Percentiles rank a stretch among this genome's conserved stretches.
These are phyloP conservation scores for Claviceps monticola DNA, from an alignment of 2,329 filamentous ascomycete genomes.

Conservation along the genomic window DNA sequence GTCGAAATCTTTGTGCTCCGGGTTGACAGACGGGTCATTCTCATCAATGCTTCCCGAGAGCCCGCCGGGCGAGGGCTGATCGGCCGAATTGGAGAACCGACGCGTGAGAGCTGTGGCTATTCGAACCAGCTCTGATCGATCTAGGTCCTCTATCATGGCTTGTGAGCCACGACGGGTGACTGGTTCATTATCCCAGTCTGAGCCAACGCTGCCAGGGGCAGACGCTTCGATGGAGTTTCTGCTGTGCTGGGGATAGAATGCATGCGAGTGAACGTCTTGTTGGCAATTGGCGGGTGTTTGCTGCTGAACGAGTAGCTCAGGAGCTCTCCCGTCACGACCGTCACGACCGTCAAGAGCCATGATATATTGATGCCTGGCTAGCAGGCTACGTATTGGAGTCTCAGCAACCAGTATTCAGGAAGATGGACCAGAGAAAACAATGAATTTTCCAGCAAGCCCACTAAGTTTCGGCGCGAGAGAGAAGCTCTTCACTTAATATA, in stretches of 20 bases:
- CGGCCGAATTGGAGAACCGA: constrained; percentile 15
- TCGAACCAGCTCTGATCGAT: constrained; percentile 23
- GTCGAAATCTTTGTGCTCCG: constrained; percentile 26
- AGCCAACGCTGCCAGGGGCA: background rate
- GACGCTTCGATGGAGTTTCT: background rate
- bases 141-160: constrained; percentile 17
- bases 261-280: background rate
- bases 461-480: too few species aligned
- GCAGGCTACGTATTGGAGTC: too few species aligned
- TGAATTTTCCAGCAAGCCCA: too few species aligned
- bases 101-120: constrained; percentile 27
- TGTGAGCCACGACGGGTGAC: constrained; percentile 5
- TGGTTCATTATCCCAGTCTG: constrained; percentile 1
- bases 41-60: constrained; percentile 12
- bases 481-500: too few species aligned
- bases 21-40: constrained; percentile 22
- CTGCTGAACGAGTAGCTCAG: background rate
- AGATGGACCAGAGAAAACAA: too few species aligned
- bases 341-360: background rate
- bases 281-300: background rate
- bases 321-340: background rate
- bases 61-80: constrained; percentile 5
- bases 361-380: background rate
- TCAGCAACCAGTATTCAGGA: too few species aligned
- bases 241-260: background rate